Conservation (phyloP, 2,329 filamentous ascomycete genomes). For the Fusarium praegraminearum region DNA sequence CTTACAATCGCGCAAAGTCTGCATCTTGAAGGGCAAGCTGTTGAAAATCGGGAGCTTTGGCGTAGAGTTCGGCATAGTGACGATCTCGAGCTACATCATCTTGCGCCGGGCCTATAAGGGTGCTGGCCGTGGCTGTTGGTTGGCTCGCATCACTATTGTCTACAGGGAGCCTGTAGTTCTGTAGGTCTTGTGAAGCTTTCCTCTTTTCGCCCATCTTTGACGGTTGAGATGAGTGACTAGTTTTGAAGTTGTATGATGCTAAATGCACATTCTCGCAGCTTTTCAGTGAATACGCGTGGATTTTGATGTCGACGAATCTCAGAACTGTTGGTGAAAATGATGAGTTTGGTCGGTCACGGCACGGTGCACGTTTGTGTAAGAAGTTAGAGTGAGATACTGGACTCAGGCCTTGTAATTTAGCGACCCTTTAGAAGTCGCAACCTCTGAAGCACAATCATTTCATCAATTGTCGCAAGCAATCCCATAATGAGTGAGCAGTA, state of each 20-base stretch:
- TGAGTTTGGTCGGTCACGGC: constrained; percentile 6
- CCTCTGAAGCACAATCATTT: not conserved
- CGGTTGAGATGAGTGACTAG: not conserved
- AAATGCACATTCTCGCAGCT: not conserved
- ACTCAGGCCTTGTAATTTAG: constrained; percentile 14
- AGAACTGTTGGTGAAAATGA: not conserved
- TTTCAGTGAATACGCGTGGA: not conserved
- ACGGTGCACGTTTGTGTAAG: not conserved
- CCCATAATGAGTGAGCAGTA: not conserved
- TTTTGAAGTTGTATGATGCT: not conserved
- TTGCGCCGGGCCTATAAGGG: constrained; percentile 8
- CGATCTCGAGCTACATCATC: constrained; percentile 39
- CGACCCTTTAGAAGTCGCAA: not conserved
- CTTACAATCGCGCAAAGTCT: constrained; percentile 58
- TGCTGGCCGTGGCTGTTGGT: not conserved
- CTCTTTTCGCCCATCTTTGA: constrained; percentile 41
- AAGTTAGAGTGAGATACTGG: not conserved
- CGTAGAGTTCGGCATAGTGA: constrained; percentile 57
- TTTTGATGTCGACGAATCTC: constrained; percentile 7
- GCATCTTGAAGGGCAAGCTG: constrained; percentile 56
- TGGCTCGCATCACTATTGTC: not conserved
- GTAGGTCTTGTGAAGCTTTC: constrained; percentile 33
- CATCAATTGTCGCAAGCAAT: not conserved
- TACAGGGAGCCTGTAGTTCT: not conserved
- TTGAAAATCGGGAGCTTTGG: constrained; percentile 58